Evolutionary conservation across 2,329 filamentous ascomycete species (phyloP).

Genomic region (Amesomyces nigricolor): DNA sequence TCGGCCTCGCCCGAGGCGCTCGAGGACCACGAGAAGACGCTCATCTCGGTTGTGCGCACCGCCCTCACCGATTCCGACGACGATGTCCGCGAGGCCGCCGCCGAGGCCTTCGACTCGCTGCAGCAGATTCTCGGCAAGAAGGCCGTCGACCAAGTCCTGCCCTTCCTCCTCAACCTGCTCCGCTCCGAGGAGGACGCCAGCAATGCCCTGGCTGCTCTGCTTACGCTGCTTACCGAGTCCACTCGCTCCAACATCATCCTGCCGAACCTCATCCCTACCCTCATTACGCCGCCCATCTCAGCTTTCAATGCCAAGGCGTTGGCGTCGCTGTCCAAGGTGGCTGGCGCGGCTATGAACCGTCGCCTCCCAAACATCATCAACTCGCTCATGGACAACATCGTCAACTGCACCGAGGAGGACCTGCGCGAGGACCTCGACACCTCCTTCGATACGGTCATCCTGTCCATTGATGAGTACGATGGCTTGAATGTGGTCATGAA

Average conservation of each 20-base stretch:
- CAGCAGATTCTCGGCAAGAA: constrained; percentile 92
- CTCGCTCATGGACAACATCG: constrained; percentile 87
- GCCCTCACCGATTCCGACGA: constrained; percentile 85
- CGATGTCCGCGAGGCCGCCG: constrained; percentile 89
- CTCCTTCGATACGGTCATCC: constrained; percentile 82
- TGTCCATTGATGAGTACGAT: constrained; percentile 93
- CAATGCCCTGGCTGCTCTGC: constrained; percentile 83
- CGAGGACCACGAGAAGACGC: constrained; percentile 89
- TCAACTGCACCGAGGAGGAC: constrained; percentile 67
- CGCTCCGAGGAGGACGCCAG: constrained; percentile 81
- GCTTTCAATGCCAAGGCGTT: constrained; percentile 92
- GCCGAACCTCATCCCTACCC: constrained; percentile 89
- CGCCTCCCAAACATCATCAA: constrained; percentile 87
- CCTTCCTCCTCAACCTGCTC: constrained; percentile 83
- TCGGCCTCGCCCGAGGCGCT: constrained; percentile 84
- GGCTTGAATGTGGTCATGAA: constrained; percentile 95
- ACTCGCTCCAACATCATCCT: constrained; percentile 94
- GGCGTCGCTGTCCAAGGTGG: constrained; percentile 87
- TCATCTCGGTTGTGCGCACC: constrained; percentile 89
- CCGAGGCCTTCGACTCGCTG: constrained; percentile 92
- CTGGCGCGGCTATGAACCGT: constrained; percentile 83
- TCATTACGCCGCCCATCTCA: constrained; percentile 84
- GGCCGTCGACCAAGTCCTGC: constrained; percentile 90
- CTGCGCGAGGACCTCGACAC: constrained; percentile 67
- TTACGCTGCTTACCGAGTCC: constrained; percentile 89